Percentiles rank a stretch among this genome's conserved stretches.
These are phyloP conservation scores for Wallacemonas rigidus DNA, from an alignment of 208 protist genomes.

Conservation along the genomic window DNA sequence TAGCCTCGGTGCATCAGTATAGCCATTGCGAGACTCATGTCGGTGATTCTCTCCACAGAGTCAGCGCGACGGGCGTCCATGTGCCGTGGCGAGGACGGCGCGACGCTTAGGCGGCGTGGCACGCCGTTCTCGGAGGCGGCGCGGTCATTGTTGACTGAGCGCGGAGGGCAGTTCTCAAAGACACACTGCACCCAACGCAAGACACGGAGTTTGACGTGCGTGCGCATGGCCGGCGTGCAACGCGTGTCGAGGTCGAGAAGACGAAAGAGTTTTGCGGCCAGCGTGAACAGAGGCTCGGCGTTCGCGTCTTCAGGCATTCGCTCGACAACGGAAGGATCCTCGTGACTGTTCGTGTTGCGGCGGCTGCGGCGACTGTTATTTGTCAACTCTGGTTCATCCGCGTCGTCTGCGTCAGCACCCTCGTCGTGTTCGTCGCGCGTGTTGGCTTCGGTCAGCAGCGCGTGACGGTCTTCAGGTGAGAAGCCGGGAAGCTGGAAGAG, in stretches of 20 bases:
- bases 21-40: background rate
- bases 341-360: background rate
- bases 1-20: conserved; percentile 14
- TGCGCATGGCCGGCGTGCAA: background rate
- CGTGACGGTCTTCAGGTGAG: background rate
- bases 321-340: background rate
- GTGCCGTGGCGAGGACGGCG: no score
- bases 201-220: conserved; percentile 10
- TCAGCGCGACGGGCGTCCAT: no score
- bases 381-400: background rate
- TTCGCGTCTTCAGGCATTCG: background rate
- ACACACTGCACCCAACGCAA: background rate
- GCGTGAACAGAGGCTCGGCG: background rate
- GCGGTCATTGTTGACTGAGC: background rate
- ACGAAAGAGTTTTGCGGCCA: conserved; percentile 8
- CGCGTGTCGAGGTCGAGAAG: conserved; percentile 15
- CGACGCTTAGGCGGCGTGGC: no score
- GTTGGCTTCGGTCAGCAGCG: conserved; percentile 7
- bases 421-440: background rate
- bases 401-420: background rate
- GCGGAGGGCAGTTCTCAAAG: conserved; percentile 2
- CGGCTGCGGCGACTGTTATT: background rate
- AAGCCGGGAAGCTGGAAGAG: background rate
- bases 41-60: background rate
- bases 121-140: no score